Base-by-base conservation (phyloP, 768 basidiomycete species). In the Rhizopogon vulgaris region DNA sequence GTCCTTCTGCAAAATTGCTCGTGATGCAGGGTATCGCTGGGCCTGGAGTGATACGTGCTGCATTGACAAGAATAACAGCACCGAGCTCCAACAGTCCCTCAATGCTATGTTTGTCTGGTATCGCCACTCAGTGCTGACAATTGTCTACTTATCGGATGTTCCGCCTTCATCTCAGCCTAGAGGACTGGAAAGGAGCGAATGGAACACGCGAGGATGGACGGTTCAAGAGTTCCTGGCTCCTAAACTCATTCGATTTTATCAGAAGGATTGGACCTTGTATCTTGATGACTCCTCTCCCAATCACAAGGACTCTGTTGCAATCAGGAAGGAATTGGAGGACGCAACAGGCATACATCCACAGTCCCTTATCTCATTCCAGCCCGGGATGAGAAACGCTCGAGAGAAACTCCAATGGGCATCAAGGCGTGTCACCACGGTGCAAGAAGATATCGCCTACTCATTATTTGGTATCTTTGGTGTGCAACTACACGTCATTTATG, bases 11-110 rank as follows among this genome's bases (percentile, higher is more conserved):
- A 57, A 28, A 56, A 54, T 10, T 24, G 56, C 34, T 38, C 52
- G 3, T 8, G 54, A 10, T 24, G 53, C n/a, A 52, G 59, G 59
- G 38, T 45, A 24, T 30, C 48, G 15, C 12, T 56, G 52, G 38
- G 30, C 30, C 9, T 36, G 34, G 34, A 36, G 10, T 14, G 34
- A 36, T 36, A 36, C 34, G 14, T 36, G 34, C 5, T 36, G 34
- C 34, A 36, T 12, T 12, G 34, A 36, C 34, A 11, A 36, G 34
- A 36, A 36, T 12, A 36, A 36, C 34, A 36, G 14, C 12, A 12
- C 14, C 14, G 34, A 36, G 11, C 34, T 36, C 34, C 34, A 36
- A 36, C 10, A 14, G 14, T 36, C 34, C 0, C 4, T 36, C 34
- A 14, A 36, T 12, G 2, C 34, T 12, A 36, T 36, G 34, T 36